These are phyloP conservation scores for Myrica gale DNA, from an alignment of 306 rosid species.

Conservation along the genomic window DNA sequence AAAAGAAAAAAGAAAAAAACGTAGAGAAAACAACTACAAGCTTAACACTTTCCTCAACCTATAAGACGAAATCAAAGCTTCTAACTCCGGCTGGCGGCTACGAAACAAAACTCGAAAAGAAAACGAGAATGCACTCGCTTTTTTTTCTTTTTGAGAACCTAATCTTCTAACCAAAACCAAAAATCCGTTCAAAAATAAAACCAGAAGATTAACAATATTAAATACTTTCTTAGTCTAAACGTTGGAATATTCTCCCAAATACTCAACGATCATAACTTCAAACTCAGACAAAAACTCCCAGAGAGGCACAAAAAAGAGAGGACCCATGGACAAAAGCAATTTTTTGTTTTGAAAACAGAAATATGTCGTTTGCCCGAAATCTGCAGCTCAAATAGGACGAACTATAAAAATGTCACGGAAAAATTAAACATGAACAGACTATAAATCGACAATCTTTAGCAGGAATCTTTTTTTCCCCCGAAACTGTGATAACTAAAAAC, in stretches of 20 bases:
- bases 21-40: neutral
- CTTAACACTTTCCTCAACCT: conserved; percentile 27
- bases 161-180: neutral
- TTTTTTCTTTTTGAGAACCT: neutral
- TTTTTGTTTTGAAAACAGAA: neutral
- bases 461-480: neutral
- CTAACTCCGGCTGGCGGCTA: conserved; percentile 14
- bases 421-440: neutral
- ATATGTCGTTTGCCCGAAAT: neutral
- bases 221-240: too few species aligned
- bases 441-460: neutral
- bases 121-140: neutral
- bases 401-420: neutral
- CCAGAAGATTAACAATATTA: too few species aligned
- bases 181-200: neutral
- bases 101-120: neutral
- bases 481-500: conserved; percentile 10
- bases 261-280: conserved; percentile 19
- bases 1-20: conserved; percentile 17
- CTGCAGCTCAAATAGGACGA: neutral
- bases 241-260: neutral
- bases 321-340: neutral
- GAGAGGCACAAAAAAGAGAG: neutral
- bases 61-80: conserved; percentile 17
- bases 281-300: conserved; percentile 8